Conservation (phyloP, 108 stramenopile genomes). For the Cyclostephanos invisitatus region DNA sequence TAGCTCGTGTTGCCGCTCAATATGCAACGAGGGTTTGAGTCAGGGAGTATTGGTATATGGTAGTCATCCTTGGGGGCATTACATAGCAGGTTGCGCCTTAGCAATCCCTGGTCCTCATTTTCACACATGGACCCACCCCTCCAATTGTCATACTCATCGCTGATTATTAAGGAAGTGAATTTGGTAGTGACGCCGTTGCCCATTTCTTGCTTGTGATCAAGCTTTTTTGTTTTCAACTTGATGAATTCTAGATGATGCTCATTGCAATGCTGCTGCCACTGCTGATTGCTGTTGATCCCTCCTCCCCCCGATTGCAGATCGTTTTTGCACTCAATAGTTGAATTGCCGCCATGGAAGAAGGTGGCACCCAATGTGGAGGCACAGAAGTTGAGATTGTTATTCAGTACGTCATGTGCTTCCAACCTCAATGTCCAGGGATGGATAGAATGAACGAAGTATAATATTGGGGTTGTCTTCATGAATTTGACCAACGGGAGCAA, state of each 20-base stretch:
- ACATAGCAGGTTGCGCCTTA: conserved; percentile 26
- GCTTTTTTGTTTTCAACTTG: conserved; percentile 25
- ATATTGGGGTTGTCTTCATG: no score
- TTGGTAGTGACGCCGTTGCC: conserved; percentile 78
- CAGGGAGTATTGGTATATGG: conserved; percentile 84
- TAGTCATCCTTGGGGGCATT: conserved; percentile 77
- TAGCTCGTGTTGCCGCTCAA: not conserved
- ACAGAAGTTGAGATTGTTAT: no score
- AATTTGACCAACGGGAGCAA: no score
- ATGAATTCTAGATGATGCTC: conserved; percentile 40
- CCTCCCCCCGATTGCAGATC: conserved; percentile 24
- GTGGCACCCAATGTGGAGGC: no score
- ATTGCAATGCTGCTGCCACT: conserved; percentile 8
- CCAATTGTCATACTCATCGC: conserved; percentile 49
- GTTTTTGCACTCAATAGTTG: no score
- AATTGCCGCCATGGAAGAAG: no score
- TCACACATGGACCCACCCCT: not conserved
- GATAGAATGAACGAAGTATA: no score
- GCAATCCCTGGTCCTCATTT: conserved; percentile 5
- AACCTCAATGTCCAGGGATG: no score
- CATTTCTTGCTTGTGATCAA: conserved; percentile 38
- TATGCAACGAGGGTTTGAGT: conserved; percentile 13
- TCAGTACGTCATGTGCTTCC: no score
- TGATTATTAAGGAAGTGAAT: conserved; percentile 68
- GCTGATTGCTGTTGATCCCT: not conserved